phyloP scores from a whole-genome alignment of 2,329 filamentous ascomycete genomes.

The Colletotrichum incanum region DNA sequence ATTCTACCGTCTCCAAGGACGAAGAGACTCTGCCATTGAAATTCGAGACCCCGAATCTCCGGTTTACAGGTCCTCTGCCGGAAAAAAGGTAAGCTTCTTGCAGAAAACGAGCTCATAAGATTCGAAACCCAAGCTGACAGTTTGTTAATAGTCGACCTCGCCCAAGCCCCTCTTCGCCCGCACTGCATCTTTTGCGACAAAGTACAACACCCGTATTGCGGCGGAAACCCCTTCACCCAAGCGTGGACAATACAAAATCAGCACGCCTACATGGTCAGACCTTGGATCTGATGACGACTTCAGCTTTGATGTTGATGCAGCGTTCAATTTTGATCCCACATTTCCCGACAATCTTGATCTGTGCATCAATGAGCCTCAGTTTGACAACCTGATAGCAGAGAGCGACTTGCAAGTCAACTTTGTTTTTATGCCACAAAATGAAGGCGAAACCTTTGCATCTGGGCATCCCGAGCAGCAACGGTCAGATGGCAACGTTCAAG shows the following conservation, averaged over 20 bases:
- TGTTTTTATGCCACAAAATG: conserved; percentile 33
- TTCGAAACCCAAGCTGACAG: conserved; percentile 5
- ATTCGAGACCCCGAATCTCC: conserved; percentile 39
- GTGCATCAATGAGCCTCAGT: conserved; percentile 18
- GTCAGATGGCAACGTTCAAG: conserved; percentile 18
- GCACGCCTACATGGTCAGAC: conserved; percentile 29
- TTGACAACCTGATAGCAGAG: conserved; percentile 20
- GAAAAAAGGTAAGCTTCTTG: conserved; percentile 16
- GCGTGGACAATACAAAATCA: neutral
- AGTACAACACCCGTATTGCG: conserved; percentile 10
- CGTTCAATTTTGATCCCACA: conserved; percentile 12
- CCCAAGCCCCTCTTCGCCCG: conserved; percentile 27
- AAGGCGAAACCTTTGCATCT: conserved; percentile 11
- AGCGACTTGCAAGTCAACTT: conserved; percentile 39
- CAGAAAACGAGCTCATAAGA: neutral
- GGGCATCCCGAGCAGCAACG: conserved; percentile 33
- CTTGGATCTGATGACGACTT: conserved; percentile 31
- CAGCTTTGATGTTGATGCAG: conserved; percentile 14
- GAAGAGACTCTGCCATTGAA: conserved; percentile 39
- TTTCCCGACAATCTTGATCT: conserved; percentile 23
- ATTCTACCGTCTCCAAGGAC: conserved; percentile 38
- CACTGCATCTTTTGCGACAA: conserved; percentile 34
- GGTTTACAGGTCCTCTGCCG: conserved; percentile 32
- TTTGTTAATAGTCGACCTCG: conserved; percentile 16
- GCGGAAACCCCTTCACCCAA: conserved; percentile 5